Evolutionary conservation across 176 grass and related monocot species (phyloP), one percentile per base, ranked within the genome.

Genomic region (Triticum urartu): DNA sequence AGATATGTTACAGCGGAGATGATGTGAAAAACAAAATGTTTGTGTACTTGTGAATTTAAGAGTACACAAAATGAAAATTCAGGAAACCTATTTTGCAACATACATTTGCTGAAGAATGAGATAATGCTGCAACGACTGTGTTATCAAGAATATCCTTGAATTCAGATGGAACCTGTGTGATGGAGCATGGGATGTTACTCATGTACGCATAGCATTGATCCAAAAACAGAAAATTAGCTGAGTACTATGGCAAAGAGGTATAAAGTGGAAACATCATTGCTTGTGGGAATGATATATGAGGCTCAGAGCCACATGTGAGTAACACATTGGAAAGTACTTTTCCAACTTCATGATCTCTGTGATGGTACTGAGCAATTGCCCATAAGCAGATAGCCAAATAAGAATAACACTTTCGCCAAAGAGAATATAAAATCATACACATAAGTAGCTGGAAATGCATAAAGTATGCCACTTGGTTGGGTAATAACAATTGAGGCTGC

Each of bases 61-160:
- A 89, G 25, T 20, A 60, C 40, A 38, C 69, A 79, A 25, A 73
- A 92, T 40, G 40, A 7, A 74, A 72, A 90, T 63, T 11, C 50
- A 77, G 1, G 50, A 58, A 60, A 91, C 36, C 67, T 62, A 67
- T 78, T 43, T 52, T 30, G 63, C 12, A 62, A 80, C 75, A 84
- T 95, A 98, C 97, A 81, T 98, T 92, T 64, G 91, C 88, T 86
- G 97, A 98, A 87, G 93, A 95, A 92, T 98, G 92, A 54, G 94
- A 94, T 81, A 98, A 77, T 82, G 90, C 89, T 81, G 92, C 86
- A 60, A 98, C 92, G 71, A 95, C 92, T 88, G 97, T 95, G 80
- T 95, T 92, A 91, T 98, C 97, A 78, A 98, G 97, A 71, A 98
- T 67, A 84, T 95, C 88, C 88, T 95, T 98, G 82, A 98, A 98